Conservation (phyloP, 177 flowering plant genomes). For the Vitis hybrid region DNA sequence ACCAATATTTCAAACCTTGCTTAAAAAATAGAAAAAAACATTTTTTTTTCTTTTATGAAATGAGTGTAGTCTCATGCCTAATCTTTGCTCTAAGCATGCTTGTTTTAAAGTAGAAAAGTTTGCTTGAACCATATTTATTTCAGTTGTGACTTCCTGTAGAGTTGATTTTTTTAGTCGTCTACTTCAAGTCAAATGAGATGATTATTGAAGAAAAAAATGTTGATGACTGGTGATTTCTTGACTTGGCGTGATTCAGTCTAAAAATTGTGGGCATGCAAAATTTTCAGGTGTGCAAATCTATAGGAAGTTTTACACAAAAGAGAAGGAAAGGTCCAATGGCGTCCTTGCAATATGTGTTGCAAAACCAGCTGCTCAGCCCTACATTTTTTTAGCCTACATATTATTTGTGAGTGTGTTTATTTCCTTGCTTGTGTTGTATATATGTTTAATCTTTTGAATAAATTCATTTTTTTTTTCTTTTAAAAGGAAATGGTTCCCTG, state of each 20-base stretch:
- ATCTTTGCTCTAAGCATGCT: too few relatives aligned
- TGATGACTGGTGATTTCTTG: background rate
- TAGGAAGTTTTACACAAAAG: constrained; percentile 69
- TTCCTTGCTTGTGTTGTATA: background rate
- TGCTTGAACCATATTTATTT: too few relatives aligned
- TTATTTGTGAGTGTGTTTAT: constrained; percentile 53
- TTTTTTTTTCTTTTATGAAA: too few relatives aligned
- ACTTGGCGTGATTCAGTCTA: background rate
- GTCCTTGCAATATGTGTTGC: constrained; percentile 73
- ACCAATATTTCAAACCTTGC: too few relatives aligned
- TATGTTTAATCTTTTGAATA: background rate
- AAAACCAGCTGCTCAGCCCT: constrained; percentile 55
- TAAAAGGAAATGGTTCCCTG: background rate
- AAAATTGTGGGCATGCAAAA: constrained; percentile 1
- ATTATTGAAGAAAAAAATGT: too few relatives aligned
- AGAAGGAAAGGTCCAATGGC: constrained; percentile 66
- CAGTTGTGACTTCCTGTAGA: too few relatives aligned
- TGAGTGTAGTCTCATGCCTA: too few relatives aligned
- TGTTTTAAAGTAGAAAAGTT: too few relatives aligned
- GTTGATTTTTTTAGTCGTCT: too few relatives aligned
- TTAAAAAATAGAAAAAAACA: too few relatives aligned
- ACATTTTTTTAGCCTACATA: constrained; percentile 40
- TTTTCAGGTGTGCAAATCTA: constrained; percentile 72
- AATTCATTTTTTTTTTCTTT: background rate
- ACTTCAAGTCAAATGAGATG: too few relatives aligned